These are phyloP conservation scores for Pythium pyrilobum DNA, from an alignment of 352 stramenopile species.

Conservation along the genomic window DNA sequence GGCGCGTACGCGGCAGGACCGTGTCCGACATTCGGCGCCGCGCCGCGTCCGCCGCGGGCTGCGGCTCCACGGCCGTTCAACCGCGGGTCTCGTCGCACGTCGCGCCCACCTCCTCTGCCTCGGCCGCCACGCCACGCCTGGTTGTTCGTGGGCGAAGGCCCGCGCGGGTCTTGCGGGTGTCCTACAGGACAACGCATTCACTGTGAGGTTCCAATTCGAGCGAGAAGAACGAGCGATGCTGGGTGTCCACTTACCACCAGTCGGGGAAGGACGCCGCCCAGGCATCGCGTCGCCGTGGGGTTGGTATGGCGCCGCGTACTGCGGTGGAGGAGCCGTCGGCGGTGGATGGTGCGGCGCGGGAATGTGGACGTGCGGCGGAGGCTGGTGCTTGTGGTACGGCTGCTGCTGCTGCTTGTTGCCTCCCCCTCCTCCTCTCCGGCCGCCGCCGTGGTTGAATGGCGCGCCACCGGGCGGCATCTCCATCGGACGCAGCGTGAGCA, in stretches of 20 bases:
- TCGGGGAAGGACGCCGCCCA: constrained; percentile 2
- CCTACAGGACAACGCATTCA: no score
- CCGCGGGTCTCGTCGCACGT: constrained; percentile 5
- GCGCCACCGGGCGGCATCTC: constrained; percentile 17
- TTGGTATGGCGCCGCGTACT: neutral
- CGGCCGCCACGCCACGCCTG: constrained; percentile 7
- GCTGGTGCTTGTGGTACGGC: neutral
- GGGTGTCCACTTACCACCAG: neutral
- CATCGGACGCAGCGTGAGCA: constrained; percentile 65
- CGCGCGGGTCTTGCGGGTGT: neutral
- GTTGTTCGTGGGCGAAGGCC: constrained; percentile 10
- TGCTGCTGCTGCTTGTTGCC: neutral
- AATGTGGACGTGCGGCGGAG: constrained; percentile 6
- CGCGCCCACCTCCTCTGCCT: constrained; percentile 8
- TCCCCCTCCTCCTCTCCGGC: neutral
- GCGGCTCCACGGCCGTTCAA: constrained; percentile 1
- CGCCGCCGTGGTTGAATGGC: neutral
- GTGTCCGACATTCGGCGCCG: no score
- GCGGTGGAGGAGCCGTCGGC: neutral
- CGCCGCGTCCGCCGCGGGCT: neutral
- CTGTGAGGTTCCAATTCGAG: neutral
- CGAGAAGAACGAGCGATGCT: neutral
- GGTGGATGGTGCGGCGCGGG: neutral
- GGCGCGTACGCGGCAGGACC: no score
- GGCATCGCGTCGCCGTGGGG: neutral